These are phyloP conservation scores for Spathaspora passalidarum DNA, from an alignment of 805 yeast genomes.

Conservation along the genomic window DNA sequence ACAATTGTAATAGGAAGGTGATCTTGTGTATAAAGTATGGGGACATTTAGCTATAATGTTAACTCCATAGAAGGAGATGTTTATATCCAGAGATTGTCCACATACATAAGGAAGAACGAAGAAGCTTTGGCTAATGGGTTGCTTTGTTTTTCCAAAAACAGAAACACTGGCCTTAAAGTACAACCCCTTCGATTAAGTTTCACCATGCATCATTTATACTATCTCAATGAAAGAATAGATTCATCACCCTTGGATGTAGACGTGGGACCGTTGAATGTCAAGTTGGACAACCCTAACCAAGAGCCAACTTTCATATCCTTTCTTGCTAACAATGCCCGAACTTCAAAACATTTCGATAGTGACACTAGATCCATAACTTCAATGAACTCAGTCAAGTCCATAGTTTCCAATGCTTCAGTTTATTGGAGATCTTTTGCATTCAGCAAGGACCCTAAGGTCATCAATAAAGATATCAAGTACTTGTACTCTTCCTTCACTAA, in stretches of 20 bases:
- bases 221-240: slow-evolving; percentile 56
- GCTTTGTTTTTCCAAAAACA: slow-evolving; percentile 47
- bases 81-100: slow-evolving; percentile 51
- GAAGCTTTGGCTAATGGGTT: slow-evolving; percentile 59
- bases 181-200: slow-evolving; percentile 58
- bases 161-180: slow-evolving; percentile 18
- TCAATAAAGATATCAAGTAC: slow-evolving; percentile 52
- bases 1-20: not conserved
- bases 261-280: slow-evolving; percentile 61
- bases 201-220: slow-evolving; percentile 63
- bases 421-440: slow-evolving; percentile 38
- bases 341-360: slow-evolving; percentile 37
- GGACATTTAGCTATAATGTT: slow-evolving; percentile 27
- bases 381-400: slow-evolving; percentile 55
- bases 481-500: slow-evolving; percentile 62
- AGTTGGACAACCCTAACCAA: slow-evolving; percentile 56
- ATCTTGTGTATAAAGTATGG: slow-evolving; percentile 13
- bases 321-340: slow-evolving; percentile 52
- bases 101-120: slow-evolving; percentile 54
- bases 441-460: slow-evolving; percentile 40
- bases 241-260: slow-evolving; percentile 43
- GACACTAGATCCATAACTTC: slow-evolving; percentile 53
- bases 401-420: slow-evolving; percentile 39
- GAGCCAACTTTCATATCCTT: slow-evolving; percentile 57
- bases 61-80: slow-evolving; percentile 53